Percentiles rank a stretch among this genome's conserved stretches.
Evolutionary conservation across 495 filamentous ascomycete genomes (phyloP).

Genomic region (Copromyces sp.): DNA sequence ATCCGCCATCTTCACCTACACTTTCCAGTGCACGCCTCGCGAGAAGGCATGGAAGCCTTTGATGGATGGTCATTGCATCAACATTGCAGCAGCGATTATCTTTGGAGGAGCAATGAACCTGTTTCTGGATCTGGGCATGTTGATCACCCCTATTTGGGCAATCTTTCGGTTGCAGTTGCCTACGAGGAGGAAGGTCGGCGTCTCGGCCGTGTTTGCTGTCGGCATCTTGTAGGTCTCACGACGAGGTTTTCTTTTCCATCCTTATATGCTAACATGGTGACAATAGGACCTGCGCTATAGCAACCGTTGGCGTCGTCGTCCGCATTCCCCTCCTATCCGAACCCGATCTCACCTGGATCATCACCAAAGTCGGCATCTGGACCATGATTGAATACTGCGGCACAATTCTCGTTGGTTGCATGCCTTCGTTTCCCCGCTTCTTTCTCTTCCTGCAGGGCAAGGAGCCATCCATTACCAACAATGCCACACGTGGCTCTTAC

Average conservation of each 20-base stretch:
- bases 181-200: conserved; percentile 21
- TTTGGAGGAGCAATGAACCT: conserved; percentile 18
- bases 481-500: background rate
- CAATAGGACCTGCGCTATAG: conserved; percentile 20
- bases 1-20: conserved; percentile 17
- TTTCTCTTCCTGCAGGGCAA: conserved; percentile 10
- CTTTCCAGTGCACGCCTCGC: conserved; percentile 19
- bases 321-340: conserved; percentile 18
- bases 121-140: conserved; percentile 20
- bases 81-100: conserved; percentile 13
- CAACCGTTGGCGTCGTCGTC: conserved; percentile 16
- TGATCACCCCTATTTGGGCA: conserved; percentile 19
- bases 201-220: conserved; percentile 24
- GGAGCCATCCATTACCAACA: background rate
- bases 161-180: conserved; percentile 21
- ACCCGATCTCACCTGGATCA: conserved; percentile 18
- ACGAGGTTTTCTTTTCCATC: background rate
- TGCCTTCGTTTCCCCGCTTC: conserved; percentile 23
- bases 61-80: conserved; percentile 19
- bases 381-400: conserved; percentile 29
- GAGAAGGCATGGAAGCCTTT: conserved; percentile 18
- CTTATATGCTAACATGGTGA: background rate
- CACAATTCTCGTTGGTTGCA: conserved; percentile 23
- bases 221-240: conserved; percentile 16
- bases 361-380: conserved; percentile 23